Evolutionary conservation across 768 basidiomycete genomes (phyloP).

Genomic region (Suillus weaverae): DNA sequence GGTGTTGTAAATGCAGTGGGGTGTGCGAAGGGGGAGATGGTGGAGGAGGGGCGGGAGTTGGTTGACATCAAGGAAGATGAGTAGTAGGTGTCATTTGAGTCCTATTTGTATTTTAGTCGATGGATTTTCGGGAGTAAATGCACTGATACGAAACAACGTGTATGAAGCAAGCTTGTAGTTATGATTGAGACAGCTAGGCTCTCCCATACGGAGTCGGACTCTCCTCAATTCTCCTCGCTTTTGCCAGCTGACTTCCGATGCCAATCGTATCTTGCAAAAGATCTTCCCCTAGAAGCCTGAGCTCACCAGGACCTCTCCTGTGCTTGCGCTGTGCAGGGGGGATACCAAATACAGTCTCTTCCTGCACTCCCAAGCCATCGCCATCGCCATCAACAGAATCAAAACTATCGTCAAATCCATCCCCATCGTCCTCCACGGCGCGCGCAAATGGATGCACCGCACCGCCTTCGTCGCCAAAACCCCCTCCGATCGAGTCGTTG

Average conservation of each 20-base stretch:
- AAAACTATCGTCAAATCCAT: conserved; percentile 52
- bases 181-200: neutral
- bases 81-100: conserved; percentile 9
- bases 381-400: conserved; percentile 49
- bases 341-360: conserved; percentile 75
- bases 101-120: neutral
- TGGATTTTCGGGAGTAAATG: neutral
- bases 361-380: conserved; percentile 35
- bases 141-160: neutral
- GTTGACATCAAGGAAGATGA: conserved; percentile 60
- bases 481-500: conserved; percentile 52
- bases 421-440: conserved; percentile 31
- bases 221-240: conserved; percentile 54
- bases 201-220: conserved; percentile 58
- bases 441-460: conserved; percentile 63
- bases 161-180: neutral
- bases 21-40: conserved; percentile 87
- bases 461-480: conserved; percentile 33
- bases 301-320: conserved; percentile 26
- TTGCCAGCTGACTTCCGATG: conserved; percentile 53
- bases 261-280: conserved; percentile 64
- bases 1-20: conserved; percentile 73
- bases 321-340: conserved; percentile 50
- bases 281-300: conserved; percentile 64
- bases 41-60: conserved; percentile 81